Percentiles rank a stretch among this genome's conserved stretches.
Evolutionary conservation across 106 monocot genomes (phyloP).

Genomic region (Acorus gramineus): DNA sequence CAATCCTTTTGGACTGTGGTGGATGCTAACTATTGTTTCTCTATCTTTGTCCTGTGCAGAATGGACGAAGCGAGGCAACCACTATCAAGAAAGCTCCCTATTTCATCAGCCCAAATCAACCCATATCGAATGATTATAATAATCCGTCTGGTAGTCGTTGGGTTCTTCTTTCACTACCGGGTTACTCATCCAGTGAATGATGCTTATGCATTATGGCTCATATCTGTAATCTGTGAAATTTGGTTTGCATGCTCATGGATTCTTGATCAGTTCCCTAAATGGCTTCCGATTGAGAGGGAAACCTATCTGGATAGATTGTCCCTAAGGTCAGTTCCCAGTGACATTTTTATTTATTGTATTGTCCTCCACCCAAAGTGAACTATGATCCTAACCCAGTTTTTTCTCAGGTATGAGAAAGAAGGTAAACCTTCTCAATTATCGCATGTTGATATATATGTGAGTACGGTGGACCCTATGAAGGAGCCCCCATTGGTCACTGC

Average conservation of each 20-base stretch:
- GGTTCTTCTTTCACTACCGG: slow-evolving; percentile 86
- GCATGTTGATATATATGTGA: slow-evolving; percentile 56
- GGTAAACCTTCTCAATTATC: slow-evolving; percentile 61
- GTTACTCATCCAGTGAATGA: slow-evolving; percentile 67
- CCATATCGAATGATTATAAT: slow-evolving; percentile 80
- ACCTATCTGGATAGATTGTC: slow-evolving; percentile 75
- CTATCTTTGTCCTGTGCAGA: slow-evolving; percentile 20
- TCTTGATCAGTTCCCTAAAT: slow-evolving; percentile 89
- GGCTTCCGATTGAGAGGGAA: slow-evolving; percentile 85
- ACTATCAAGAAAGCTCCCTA: slow-evolving; percentile 66
- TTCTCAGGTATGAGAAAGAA: slow-evolving; percentile 65
- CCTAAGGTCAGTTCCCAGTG: slow-evolving; percentile 36
- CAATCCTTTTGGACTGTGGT: no score
- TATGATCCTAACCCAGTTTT: no score
- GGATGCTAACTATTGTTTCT: no score
- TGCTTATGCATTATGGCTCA: slow-evolving; percentile 67
- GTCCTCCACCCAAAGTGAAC: no score
- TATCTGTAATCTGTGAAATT: slow-evolving; percentile 77
- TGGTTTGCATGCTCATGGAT: slow-evolving; percentile 90
- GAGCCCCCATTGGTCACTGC: slow-evolving; percentile 75
- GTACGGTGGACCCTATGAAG: slow-evolving; percentile 79
- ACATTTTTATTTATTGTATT: not conserved
- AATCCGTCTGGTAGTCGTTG: slow-evolving; percentile 64
- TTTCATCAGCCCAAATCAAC: slow-evolving; percentile 69
- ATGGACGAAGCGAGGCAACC: slow-evolving; percentile 93